phyloP scores from a whole-genome alignment of 139 green algal genomes.

The Medakamo hakoo region DNA sequence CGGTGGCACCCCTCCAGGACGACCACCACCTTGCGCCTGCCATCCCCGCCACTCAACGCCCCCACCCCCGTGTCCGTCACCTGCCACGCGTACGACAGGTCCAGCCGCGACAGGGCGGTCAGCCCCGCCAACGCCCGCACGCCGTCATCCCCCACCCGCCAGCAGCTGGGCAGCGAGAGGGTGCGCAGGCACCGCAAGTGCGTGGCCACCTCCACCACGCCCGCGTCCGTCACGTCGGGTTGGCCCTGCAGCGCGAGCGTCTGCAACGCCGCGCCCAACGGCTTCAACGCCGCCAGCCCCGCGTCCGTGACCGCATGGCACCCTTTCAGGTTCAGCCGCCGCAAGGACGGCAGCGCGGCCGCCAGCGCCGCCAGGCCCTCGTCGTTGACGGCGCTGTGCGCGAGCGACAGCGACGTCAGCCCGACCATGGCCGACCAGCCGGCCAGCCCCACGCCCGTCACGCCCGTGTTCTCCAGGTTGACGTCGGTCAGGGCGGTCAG shows the following conservation, averaged over 20 bases:
- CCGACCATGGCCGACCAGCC: neutral
- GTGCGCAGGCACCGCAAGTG: constrained; percentile 3
- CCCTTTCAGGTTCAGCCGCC: constrained; percentile 11
- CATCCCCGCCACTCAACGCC: too few relatives aligned
- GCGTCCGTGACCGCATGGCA: constrained; percentile 7
- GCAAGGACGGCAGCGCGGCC: constrained; percentile 2
- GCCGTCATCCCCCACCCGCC: constrained; percentile 11
- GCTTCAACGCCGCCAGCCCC: constrained; percentile 6
- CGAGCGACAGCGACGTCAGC: neutral
- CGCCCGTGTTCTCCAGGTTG: neutral
- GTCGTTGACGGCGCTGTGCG: neutral
- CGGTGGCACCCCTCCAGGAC: too few relatives aligned
- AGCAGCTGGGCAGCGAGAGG: constrained; percentile 11
- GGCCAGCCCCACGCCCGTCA: neutral
- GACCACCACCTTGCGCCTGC: too few relatives aligned
- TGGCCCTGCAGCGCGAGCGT: constrained; percentile 5
- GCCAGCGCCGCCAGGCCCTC: neutral
- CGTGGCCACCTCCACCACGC: constrained; percentile 1
- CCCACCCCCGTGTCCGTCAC: too few relatives aligned
- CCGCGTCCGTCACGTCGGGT: constrained; percentile 7
- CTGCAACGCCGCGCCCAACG: neutral
- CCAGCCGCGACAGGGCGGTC: constrained; percentile 4
- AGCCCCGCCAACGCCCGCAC: constrained; percentile 1
- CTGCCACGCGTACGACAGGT: constrained; percentile 12
- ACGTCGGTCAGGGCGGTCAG: neutral